Evolutionary conservation across 2,329 filamentous ascomycete genomes (phyloP), one percentile per base, ranked within the genome.

Genomic region (Talaromyces sp.): DNA sequence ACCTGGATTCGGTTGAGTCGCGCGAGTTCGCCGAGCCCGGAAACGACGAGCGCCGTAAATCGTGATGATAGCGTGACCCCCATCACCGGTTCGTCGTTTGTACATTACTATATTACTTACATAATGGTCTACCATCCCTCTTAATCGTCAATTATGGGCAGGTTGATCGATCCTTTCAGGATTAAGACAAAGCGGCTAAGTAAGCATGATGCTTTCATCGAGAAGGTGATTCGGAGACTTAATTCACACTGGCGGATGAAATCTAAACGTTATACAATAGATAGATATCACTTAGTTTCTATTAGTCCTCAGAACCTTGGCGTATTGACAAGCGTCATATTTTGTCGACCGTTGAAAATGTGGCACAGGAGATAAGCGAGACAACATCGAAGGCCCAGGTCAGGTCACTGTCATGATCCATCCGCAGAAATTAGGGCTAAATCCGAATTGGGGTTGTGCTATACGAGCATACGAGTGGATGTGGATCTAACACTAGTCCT

Each of bases 291-390:
- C 19, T 56, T 17, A n/a, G 15, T n/a, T 37, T 54, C 31, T 22
- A 37, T 0, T 13, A 37, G 27, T 31, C 27, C 1, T 31, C 27
- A 15, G 31, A 22, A 13, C n/a, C 5, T n/a, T 37, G 8, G 52
- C 9, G 33, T 37, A 37, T 37, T 11, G 33, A 37, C 33, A 39
- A 39, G n/a, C 3, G 33, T 22, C 50, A 22, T 10, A 15, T 33
- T 54, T 33, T 54, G 17, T 56, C 3, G 1, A n/a, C 47, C 31
- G 25, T 33, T 11, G 25, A 8, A 59, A 58, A 41, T 41, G 56
- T 27, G 56, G 56, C 56, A 45, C 56, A 45, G 56, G 37, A 59
- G 56, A 59, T 59, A 59, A 59, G 56, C 56, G 56, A 45, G 39
- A 59, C 17, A 45, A 19, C 19, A 33, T 45, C 7, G 13, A 43